These are phyloP conservation scores for Calonectria pseudoreteaudii DNA, from an alignment of 2,329 filamentous ascomycete species.

Conservation along the genomic window DNA sequence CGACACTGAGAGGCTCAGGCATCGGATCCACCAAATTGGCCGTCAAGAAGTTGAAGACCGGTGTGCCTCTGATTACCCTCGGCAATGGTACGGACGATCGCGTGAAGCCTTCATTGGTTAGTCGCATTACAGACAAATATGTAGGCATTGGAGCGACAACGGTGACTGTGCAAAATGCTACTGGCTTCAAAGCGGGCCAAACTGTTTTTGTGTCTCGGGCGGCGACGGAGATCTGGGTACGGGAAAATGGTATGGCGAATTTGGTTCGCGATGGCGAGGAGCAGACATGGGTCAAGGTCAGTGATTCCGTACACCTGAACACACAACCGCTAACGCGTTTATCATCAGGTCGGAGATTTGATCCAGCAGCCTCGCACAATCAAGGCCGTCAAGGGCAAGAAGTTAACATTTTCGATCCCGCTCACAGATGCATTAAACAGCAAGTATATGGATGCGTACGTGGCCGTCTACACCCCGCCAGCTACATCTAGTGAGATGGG, in stretches of 20 bases:
- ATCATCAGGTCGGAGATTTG: slow-evolving; percentile 16
- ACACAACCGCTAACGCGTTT: not conserved
- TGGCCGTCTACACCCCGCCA: slow-evolving; percentile 29
- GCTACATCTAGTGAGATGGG: slow-evolving; percentile 29
- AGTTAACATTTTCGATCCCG: slow-evolving; percentile 31
- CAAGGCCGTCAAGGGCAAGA: slow-evolving; percentile 20
- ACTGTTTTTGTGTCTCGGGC: slow-evolving; percentile 28
- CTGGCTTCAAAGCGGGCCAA: slow-evolving; percentile 20
- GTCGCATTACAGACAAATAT: slow-evolving; percentile 32
- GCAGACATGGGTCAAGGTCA: slow-evolving; percentile 37
- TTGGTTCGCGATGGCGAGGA: slow-evolving; percentile 19
- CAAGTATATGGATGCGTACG: slow-evolving; percentile 22
- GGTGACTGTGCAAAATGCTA: slow-evolving; percentile 1
- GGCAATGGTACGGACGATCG: slow-evolving; percentile 5
- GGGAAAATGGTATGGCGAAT: slow-evolving; percentile 29
- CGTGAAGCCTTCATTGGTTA: not conserved
- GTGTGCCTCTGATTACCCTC: slow-evolving; percentile 28
- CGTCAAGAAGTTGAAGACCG: not conserved
- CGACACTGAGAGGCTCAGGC: slow-evolving; percentile 17
- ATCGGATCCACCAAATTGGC: slow-evolving; percentile 9
- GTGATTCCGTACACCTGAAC: accelerated
- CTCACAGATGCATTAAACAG: slow-evolving; percentile 34
- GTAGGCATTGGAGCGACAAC: slow-evolving; percentile 28
- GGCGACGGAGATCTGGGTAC: slow-evolving; percentile 30
- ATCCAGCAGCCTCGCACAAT: slow-evolving; percentile 31